Conservation (phyloP, 2,329 filamentous ascomycete species). For the Arthrocladium fulminans region DNA sequence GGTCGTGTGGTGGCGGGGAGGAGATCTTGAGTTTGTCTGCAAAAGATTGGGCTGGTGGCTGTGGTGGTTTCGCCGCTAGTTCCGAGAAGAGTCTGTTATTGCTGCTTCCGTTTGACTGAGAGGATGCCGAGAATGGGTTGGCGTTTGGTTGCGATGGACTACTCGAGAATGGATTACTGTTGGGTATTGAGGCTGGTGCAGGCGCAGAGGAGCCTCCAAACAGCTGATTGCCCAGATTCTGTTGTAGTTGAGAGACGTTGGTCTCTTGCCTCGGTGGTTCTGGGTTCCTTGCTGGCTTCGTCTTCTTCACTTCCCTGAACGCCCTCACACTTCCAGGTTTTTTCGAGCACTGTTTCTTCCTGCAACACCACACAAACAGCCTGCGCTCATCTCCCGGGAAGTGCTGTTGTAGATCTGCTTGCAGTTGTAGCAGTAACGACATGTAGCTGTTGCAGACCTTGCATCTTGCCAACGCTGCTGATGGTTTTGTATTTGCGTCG, state of each 20-base stretch:
- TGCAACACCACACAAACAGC: constrained; percentile 78
- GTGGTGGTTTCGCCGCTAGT: constrained; percentile 37
- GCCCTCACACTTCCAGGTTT: constrained; percentile 74
- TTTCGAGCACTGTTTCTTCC: constrained; percentile 66
- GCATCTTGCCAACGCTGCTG: constrained; percentile 71
- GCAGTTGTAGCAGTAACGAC: constrained; percentile 78
- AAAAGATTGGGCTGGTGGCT: constrained; percentile 39
- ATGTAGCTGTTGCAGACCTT: constrained; percentile 77
- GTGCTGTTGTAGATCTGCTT: constrained; percentile 76
- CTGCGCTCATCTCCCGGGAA: constrained; percentile 83
- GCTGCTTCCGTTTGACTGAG: constrained; percentile 18
- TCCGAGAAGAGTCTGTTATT: constrained; percentile 25
- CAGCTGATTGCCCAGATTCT: constrained; percentile 48
- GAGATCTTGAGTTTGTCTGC: constrained; percentile 58
- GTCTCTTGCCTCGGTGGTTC: constrained; percentile 22
- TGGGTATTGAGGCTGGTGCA: constrained; percentile 30
- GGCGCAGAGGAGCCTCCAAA: constrained; percentile 49
- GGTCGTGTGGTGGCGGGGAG: constrained; percentile 26
- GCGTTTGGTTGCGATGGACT: constrained; percentile 27
- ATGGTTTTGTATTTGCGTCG: constrained; percentile 59
- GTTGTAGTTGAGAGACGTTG: constrained; percentile 26
- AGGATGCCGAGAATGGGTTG: constrained; percentile 51
- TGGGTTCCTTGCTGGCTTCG: constrained; percentile 22
- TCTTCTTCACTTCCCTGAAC: constrained; percentile 55
- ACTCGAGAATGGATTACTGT: constrained; percentile 48